A percentile compares a stretch with the other conserved stretches of the same genome.
These are phyloP conservation scores for Podaxis pistillaris DNA, from an alignment of 768 basidiomycete species.

Conservation along the genomic window DNA sequence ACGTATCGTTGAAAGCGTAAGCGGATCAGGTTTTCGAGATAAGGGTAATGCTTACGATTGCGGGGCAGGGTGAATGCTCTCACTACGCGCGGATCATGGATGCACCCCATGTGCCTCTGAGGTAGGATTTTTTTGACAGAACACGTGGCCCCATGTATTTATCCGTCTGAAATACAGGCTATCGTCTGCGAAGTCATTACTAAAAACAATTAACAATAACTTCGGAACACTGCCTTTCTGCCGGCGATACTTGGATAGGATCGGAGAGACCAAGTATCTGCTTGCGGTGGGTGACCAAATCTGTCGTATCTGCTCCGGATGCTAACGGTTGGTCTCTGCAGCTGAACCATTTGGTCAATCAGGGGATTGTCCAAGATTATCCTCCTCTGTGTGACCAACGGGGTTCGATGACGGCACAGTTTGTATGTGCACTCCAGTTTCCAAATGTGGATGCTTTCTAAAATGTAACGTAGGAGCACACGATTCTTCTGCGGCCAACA, in stretches of 20 bases:
- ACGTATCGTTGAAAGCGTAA: conserved; percentile 77
- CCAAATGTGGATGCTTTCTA: neutral
- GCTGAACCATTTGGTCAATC: conserved; percentile 87
- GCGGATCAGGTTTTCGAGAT: conserved; percentile 16
- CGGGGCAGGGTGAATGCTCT: conserved; percentile 81
- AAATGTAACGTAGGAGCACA: conserved; percentile 63
- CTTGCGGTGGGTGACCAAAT: conserved; percentile 62
- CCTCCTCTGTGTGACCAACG: conserved; percentile 86
- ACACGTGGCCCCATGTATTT: neutral
- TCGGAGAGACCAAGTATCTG: conserved; percentile 90
- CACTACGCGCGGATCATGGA: conserved; percentile 82
- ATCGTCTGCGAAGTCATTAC: conserved; percentile 79
- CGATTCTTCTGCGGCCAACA: conserved; percentile 80
- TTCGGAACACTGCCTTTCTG: conserved; percentile 97
- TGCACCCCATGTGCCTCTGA: conserved; percentile 69
- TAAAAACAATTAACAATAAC: conserved; percentile 85
- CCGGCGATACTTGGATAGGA: conserved; percentile 89
- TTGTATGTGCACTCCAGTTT: conserved; percentile 44
- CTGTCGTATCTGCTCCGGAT: neutral
- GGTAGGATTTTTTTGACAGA: conserved; percentile 42
- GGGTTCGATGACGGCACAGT: conserved; percentile 94
- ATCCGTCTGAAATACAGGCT: conserved; percentile 42
- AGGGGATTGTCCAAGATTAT: conserved; percentile 89
- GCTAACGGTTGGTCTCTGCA: conserved; percentile 27
- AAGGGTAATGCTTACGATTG: conserved; percentile 2